phyloP scores from a whole-genome alignment of 306 rosid species.

The Elaeagnus macrophylla region DNA sequence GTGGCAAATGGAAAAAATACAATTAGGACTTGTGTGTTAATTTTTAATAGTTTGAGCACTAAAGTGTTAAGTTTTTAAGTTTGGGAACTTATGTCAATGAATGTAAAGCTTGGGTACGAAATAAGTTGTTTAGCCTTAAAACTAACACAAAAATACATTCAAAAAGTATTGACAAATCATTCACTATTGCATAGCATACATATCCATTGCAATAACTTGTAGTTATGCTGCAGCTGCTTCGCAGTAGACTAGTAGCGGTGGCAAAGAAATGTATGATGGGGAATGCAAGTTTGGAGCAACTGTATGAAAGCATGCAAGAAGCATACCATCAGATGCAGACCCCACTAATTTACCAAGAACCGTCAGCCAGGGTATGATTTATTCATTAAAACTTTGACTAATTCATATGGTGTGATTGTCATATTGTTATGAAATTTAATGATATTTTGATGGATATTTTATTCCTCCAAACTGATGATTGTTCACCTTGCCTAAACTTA shows the following conservation, averaged over 20 bases:
- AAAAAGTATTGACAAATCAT: too few relatives aligned
- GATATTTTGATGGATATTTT: neutral
- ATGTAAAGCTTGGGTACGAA: too few relatives aligned
- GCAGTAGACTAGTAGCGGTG: conserved; percentile 42
- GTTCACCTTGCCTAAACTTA: conserved; percentile 13
- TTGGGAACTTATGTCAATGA: too few relatives aligned
- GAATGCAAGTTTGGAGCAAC: conserved; percentile 52
- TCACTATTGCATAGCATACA: neutral
- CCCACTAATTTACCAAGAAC: conserved; percentile 46
- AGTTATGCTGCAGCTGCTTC: conserved; percentile 42
- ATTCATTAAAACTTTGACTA: neutral
- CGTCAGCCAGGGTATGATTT: conserved; percentile 37
- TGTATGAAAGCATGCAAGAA: conserved; percentile 65
- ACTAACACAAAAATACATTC: neutral
- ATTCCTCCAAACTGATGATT: conserved; percentile 1
- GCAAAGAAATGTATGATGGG: conserved; percentile 47
- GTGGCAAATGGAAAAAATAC: too few relatives aligned
- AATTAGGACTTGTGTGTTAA: too few relatives aligned
- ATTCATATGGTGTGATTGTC: neutral
- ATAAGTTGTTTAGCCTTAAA: too few relatives aligned
- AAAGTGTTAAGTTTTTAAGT: too few relatives aligned
- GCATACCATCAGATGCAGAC: conserved; percentile 67
- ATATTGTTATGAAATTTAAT: neutral
- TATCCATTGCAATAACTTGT: conserved; percentile 4
- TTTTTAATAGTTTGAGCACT: too few relatives aligned